Evolutionary conservation across 805 yeast genomes (phyloP), one percentile per base, ranked within the genome.

Genomic region (Wickerhamiella alocasiicola): DNA sequence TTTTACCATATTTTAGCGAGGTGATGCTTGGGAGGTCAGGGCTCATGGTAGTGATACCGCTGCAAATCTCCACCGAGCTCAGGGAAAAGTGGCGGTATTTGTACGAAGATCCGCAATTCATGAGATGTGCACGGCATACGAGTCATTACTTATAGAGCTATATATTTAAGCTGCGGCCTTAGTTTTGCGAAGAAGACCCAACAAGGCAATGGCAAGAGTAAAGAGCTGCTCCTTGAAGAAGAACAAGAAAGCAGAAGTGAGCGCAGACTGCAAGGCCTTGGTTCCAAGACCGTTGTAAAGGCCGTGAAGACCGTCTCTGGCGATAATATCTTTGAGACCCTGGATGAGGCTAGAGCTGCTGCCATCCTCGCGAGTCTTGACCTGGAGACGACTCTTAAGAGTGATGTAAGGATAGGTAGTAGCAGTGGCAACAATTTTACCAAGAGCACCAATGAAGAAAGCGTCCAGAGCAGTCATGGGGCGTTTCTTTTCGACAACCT

Each of bases 371-470:
- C 58, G 56, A 48, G 67, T 66, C 54, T 69, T 70, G 52, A 84
- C 63, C 62, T 85, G 95, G 81, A 83, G 76, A 56, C 95, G 78
- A 5, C 94, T 68, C 62, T 88, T 82, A 55, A 87, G 64, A 3
- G 96, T 87, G 55, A 85, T 57, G 60, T 84, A 83, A 3, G 97
- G 97, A 59, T 87, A 87, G 0, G 97, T 87, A 43, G 76, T 69
- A 19, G 79, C 68, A 9, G 95, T 87, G n/a, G 96, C 94, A 43
- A 81, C 68, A 49, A 87, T 68, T 62, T 87, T 87, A 19, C 95
- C 93, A 31, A 87, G 57, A 1, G 95, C 95, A 19, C 97, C 97
- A 44, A 85, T 66, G 47, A 81, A 61, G 54, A 87, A 81, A 4
- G 94, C 94, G 61, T 84, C 84, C 24, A 69, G 49, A 3, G 95